Evolutionary conservation across 2,329 filamentous ascomycete genomes (phyloP), one percentile per base, ranked within the genome.

Genomic region (Talaromyces piceae): DNA sequence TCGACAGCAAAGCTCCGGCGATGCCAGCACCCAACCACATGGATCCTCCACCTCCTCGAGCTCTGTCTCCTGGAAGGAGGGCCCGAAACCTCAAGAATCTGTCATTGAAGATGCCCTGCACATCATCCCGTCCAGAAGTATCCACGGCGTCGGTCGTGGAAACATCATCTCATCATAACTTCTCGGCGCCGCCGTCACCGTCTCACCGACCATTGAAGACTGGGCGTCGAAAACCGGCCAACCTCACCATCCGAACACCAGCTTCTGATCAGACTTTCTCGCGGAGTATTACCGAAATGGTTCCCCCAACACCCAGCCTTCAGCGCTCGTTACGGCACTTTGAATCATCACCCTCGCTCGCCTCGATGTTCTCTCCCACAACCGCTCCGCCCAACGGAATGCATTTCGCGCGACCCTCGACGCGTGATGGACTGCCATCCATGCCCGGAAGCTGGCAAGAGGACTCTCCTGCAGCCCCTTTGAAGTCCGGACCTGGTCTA

Each of bases 21-120:
- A 20, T 30, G 8, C 25, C 44, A 20, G 28, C n/a, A 13, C 28
- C 12, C 39, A 43, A 25, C 9, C 39, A 12, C 23, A 23, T 43
- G 39, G 39, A 25, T 2, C 20, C 22, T 13, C 33, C 67, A 64
- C 16, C 27, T 58, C 16, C 27, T 58, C 60, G 62, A 28, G 57
- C 68, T 5, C 63, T 62, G 22, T 69, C 66, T 4, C 65, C 70
- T 1, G 61, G 60, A n/a, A 56, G 67, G 51, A 62, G 65, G 63
- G 77, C 77, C 27, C 75, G 79, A 41, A 84, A 84, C 59, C 70
- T 84, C 53, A 84, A 84, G 61, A 83, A 82, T 55, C 69, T 84
- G 3, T 82, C 81, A 2, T 73, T 84, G 53, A 79, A 82, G 57
- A 81, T 82, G 49, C 74, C 78, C 7, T 59, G 75, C 9, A 73